Base-by-base conservation (phyloP, 2,329 filamentous ascomycete species). In the Aspergillus quadrilineatus region DNA sequence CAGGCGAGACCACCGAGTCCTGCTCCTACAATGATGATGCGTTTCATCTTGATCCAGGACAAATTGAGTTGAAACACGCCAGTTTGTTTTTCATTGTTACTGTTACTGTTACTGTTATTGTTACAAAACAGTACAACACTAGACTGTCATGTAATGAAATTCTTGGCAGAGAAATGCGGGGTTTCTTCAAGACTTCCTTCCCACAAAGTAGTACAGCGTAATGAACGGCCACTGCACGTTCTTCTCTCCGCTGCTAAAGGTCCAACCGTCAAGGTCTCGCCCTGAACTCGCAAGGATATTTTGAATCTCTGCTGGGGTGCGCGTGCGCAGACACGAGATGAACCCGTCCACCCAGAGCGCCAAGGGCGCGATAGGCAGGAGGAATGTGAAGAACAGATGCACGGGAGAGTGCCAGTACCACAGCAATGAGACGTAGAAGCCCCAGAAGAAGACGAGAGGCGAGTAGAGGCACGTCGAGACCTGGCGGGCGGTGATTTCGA, bases 311-410 rank as follows among this genome's bases (percentile, higher is more conserved):
- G 81, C 79, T 0, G 85, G 79, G 4, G 83, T 89, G 54, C 89
- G 80, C 6, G 87, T 89, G 43, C 89, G 77, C 62, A 91, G 68
- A 39, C 82, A 83, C 8, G 86, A 89, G 47, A 90, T 79, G 56
- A 84, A 75, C 2, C 89, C 89, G 70, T 92, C 89, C 65, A 88
- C 87, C 0, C 85, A 79, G 15, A 90, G 73, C 7, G 89, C 82
- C 58, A 88, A 82, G 0, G 89, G 88, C 14, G 90, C 72, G 10
- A 90, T 73, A 0, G 88, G 89, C 6, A 89, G 66, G 2, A 85
- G 59, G 65, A 86, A 91, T 4, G 85, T 85, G 66, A 87, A 89
- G 63, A 89, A 75, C 7, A 90, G 74, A 32, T 82, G 80, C n/a
- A 74, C 53, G 2, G 79, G 79, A 14, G 80, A 82, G 52, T 77